Percentiles rank a stretch among this genome's conserved stretches.
These are phyloP conservation scores for Antitrichia curtipendula DNA, from an alignment of 225 moss, liverwort and hornwort species.

Conservation along the genomic window DNA sequence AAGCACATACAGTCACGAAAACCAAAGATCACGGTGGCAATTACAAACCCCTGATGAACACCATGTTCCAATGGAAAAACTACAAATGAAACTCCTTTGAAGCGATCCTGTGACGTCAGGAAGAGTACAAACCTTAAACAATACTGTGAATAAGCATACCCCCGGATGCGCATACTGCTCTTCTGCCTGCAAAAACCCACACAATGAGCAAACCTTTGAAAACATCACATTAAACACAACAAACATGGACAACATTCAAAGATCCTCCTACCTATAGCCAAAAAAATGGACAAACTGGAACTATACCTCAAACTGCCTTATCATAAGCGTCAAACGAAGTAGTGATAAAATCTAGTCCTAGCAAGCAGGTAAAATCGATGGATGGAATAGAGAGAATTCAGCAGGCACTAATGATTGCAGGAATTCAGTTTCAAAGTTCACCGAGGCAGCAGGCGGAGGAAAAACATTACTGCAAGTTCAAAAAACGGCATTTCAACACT, in stretches of 20 bases:
- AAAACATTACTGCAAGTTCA: neutral
- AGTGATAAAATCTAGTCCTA: neutral
- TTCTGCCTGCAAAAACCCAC: conserved; percentile 56
- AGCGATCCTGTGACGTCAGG: neutral
- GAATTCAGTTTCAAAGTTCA: neutral
- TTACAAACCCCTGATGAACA: neutral
- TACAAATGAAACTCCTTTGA: neutral
- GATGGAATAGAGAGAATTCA: neutral
- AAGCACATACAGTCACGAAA: neutral
- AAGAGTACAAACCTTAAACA: conserved; percentile 54
- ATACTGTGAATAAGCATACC: conserved; percentile 66
- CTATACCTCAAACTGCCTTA: neutral
- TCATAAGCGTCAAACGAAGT: neutral
- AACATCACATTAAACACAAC: neutral
- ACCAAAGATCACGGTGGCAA: neutral
- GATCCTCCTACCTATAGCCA: neutral
- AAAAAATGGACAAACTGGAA: neutral
- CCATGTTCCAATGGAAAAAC: neutral
- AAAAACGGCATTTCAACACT: neutral
- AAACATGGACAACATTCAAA: neutral
- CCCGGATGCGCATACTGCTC: conserved; percentile 78
- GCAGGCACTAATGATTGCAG: neutral
- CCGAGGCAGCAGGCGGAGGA: neutral
- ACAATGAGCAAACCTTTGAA: neutral
- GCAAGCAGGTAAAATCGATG: neutral